Evolutionary conservation across 2,329 filamentous ascomycete genomes (phyloP), one percentile per base, ranked within the genome.

Genomic region (Albophoma yamanashiensis): DNA sequence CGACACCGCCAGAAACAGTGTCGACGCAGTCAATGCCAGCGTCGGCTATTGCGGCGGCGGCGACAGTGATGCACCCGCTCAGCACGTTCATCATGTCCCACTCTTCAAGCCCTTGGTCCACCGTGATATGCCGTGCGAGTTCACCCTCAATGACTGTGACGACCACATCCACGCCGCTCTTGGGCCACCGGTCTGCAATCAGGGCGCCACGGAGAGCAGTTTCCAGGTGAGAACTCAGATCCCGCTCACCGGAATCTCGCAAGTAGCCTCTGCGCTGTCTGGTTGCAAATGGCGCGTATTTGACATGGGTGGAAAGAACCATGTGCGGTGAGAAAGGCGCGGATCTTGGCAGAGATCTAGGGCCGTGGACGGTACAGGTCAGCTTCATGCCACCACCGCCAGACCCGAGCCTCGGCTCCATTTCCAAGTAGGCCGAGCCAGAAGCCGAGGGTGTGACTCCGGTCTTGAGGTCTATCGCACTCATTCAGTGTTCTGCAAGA

Each of bases 21-120:
- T 97, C 94, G 56, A 97, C 87, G 70, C 92, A 97, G 71, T 99
- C 94, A 62, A 99, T 97, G 11, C 92, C 92, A 1, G 94, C 94
- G 76, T 99, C 94, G 3, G 89, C 89, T 69, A 99, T 86, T 17
- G 94, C 94, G 12, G 93, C 93, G 59, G 92, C 92, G 12, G 93
- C 91, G 59, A 95, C 93, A 0, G 92, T 97, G 67, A 99, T 92
- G 70, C 92, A 97, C 1, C 91, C 91, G 34, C 91, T 88, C 25
- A 99, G 78, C 53, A 96, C 89, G 71, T 90, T 94, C 90, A 97
- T 93, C 76, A 89, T 83, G 12, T 92, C 91, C 88, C 91, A 95
- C 17, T 89, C 84, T 63, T 86, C 85, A 61, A 85, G 82, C 11
- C 76, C 79, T 65, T 77, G 74, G 31, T 76, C 75, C 38, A 77